phyloP scores from a whole-genome alignment of 345 rosid species.

The Linum tenue region DNA sequence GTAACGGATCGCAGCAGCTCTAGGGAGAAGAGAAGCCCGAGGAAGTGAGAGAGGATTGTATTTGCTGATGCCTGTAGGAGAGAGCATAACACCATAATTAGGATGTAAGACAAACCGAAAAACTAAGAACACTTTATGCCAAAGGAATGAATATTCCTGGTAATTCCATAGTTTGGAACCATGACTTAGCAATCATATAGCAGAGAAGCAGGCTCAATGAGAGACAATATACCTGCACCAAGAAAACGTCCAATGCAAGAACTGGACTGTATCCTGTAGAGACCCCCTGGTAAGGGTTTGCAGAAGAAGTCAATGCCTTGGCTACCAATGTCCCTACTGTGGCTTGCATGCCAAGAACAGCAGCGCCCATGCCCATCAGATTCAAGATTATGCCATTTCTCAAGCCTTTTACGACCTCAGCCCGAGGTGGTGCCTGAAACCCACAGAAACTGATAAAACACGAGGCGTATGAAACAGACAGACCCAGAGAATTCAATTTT shows the following conservation, averaged over 20 bases:
- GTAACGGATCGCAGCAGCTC: constrained; percentile 91
- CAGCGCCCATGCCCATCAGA: constrained; percentile 88
- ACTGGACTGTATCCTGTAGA: constrained; percentile 77
- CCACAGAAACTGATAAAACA: background rate
- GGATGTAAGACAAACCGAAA: background rate
- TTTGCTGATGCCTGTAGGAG: constrained; percentile 84
- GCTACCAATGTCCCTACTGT: constrained; percentile 80
- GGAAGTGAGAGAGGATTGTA: constrained; percentile 88
- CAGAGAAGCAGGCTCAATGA: background rate
- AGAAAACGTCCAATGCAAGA: constrained; percentile 87
- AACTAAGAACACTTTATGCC: no score
- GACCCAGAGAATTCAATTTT: background rate
- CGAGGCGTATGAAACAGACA: background rate
- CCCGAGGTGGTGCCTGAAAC: constrained; percentile 90
- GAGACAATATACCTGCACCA: constrained; percentile 65
- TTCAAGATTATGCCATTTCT: constrained; percentile 75
- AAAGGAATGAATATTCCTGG: background rate
- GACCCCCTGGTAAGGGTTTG: constrained; percentile 80
- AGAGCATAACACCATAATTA: constrained; percentile 4
- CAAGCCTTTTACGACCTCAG: constrained; percentile 86
- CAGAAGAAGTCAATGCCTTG: constrained; percentile 88
- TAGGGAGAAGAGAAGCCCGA: constrained; percentile 78
- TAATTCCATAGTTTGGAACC: background rate
- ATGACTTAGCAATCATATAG: background rate
- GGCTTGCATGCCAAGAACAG: constrained; percentile 94